Evolutionary conservation across 495 filamentous ascomycete genomes (phyloP), one percentile per base, ranked within the genome.

Genomic region (Penicillium canescens): DNA sequence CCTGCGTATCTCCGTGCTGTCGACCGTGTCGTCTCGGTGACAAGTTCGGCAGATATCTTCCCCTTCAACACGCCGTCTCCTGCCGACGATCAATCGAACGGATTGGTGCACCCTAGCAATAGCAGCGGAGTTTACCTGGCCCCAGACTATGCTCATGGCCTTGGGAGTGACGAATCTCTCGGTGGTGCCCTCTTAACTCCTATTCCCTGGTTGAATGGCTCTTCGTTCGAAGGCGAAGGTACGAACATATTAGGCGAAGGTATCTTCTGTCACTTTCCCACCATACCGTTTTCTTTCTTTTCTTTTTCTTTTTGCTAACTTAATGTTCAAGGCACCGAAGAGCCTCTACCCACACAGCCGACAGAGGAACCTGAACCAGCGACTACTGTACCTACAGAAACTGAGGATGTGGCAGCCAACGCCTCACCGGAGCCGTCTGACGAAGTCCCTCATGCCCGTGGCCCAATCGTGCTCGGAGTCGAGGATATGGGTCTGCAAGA

Each of bases 101-200:
- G 79, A 0, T 56, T 69, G 0, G 24, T 67, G 6, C 73, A 73
- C 31, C 64, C 71, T 5, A 55, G 58, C 8, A 67, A 65, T n/a
- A 63, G 60, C 44, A 66, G 68, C 5, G 53, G 54, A 8, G 53
- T 55, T n/a, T 65, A 62, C 39, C 40, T 60, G 14, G 23, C 56
- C 33, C 52, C 72, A 36, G 60, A 73, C 13, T 52, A 68, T 24
- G 65, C 73, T 42, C 52, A 67, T 46, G 60, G 68, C 7, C 70
- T 91, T 5, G 92, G 90, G 1, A 88, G 86, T 47, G 92, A 96
- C 67, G 94, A 98, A 61, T 88, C 84, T 14, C 75, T 98, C 6
- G 93, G 94, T 36, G 94, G 94, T 9, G 94, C 95, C 0, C 80
- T 96, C 34, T 78, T 98, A 21, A 97, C 94, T 0, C 93, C 93